Evolutionary conservation across 2,329 filamentous ascomycete genomes (phyloP).

Genomic region (Alternaria consortialis): DNA sequence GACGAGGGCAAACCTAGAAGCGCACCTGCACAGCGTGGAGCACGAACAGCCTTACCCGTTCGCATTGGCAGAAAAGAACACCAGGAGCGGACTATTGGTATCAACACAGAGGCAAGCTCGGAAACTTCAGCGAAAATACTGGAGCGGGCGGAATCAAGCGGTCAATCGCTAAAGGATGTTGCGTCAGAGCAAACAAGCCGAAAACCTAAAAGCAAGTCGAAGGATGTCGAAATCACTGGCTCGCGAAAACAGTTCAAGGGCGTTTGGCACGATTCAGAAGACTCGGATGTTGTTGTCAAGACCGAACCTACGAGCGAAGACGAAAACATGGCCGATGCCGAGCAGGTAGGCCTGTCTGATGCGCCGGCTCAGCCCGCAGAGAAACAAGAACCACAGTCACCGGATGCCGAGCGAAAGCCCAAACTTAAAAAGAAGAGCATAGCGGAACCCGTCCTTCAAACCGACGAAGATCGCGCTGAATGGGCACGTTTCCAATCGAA

Average conservation of each 20-base stretch:
- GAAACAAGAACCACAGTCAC: slow-evolving; percentile 44
- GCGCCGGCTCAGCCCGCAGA: slow-evolving; percentile 17
- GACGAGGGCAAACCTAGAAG: slow-evolving; percentile 46
- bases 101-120: slow-evolving; percentile 64
- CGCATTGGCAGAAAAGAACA: slow-evolving; percentile 66
- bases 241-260: slow-evolving; percentile 55
- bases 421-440: slow-evolving; percentile 30
- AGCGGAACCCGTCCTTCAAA: slow-evolving; percentile 58
- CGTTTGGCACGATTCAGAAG: slow-evolving; percentile 55
- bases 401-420: slow-evolving; percentile 43
- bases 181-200: slow-evolving; percentile 28
- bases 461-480: slow-evolving; percentile 62
- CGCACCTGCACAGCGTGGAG: slow-evolving; percentile 29
- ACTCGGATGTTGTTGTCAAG: slow-evolving; percentile 58
- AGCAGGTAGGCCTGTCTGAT: slow-evolving; percentile 33
- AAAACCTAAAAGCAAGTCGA: slow-evolving; percentile 53
- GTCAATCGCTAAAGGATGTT: slow-evolving; percentile 28
- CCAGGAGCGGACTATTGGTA: slow-evolving; percentile 61
- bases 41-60: slow-evolving; percentile 55
- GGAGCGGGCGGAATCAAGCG: slow-evolving; percentile 46
- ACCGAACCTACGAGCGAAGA: slow-evolving; percentile 63
- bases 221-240: slow-evolving; percentile 55
- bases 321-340: slow-evolving; percentile 43
- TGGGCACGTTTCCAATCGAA: slow-evolving; percentile 60
- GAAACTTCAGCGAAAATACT: slow-evolving; percentile 55